These are phyloP conservation scores for Spathaspora sp. DNA, from an alignment of 805 yeast species.

Conservation along the genomic window DNA sequence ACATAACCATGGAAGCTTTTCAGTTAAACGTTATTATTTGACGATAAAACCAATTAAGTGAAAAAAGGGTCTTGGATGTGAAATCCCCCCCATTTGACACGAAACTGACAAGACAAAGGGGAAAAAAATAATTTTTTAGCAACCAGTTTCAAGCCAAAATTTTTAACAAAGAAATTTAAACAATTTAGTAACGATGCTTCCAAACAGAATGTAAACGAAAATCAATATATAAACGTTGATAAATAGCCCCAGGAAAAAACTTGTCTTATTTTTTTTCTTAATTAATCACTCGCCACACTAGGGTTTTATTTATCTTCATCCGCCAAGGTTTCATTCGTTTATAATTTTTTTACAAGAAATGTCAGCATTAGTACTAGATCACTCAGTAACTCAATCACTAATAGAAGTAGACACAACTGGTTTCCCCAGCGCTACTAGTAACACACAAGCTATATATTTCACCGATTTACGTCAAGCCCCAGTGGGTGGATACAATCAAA, in stretches of 20 bases:
- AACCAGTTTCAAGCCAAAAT: not conserved
- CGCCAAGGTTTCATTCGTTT: not conserved
- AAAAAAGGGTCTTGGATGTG: not conserved
- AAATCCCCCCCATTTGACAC: not conserved
- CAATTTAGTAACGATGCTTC: not conserved
- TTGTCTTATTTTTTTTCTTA: not conserved
- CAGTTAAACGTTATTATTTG: too few relatives aligned
- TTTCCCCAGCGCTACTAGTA: not conserved
- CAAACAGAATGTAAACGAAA: not conserved
- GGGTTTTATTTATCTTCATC: not conserved
- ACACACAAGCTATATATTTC: not conserved
- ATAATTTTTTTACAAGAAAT: not conserved
- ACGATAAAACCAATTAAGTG: not conserved
- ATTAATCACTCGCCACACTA: not conserved
- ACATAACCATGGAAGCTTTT: too few relatives aligned
- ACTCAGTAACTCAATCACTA: not conserved
- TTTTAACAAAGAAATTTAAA: not conserved
- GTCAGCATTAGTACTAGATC: not conserved
- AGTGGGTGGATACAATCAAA: not conserved
- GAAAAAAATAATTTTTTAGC: not conserved
- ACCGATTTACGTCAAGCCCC: not conserved
- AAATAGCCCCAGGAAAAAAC: not conserved
- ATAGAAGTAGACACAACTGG: not conserved
- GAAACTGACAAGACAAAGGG: not conserved
- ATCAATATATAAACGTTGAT: not conserved